Evolutionary conservation across 345 rosid genomes (phyloP).

Genomic region (Streptanthus diversifolius): DNA sequence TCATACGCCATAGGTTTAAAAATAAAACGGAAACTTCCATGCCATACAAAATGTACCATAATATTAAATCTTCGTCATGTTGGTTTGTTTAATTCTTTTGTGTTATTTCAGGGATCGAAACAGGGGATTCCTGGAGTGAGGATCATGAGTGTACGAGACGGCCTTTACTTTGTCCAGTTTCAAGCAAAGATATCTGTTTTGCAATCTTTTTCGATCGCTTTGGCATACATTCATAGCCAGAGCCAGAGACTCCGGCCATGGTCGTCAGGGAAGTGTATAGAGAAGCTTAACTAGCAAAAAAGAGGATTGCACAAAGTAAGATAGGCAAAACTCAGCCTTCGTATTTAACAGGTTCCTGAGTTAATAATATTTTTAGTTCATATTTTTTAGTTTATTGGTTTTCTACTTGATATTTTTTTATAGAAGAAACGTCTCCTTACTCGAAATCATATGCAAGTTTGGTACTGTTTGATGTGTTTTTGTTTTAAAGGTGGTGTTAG

Average conservation of each 20-base stretch:
- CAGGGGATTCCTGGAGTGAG: conserved; percentile 52
- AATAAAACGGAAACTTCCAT: background rate
- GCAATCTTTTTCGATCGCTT: conserved; percentile 78
- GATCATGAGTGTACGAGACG: conserved; percentile 65
- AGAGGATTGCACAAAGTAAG: conserved; percentile 26
- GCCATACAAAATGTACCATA: background rate
- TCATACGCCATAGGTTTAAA: conserved; percentile 32
- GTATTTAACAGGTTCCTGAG: conserved; percentile 19
- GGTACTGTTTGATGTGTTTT: conserved; percentile 8
- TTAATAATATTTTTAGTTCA: background rate
- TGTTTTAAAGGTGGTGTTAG: background rate
- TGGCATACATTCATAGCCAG: conserved; percentile 72
- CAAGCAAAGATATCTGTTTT: conserved; percentile 65
- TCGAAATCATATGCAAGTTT: background rate
- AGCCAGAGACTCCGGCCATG: conserved; percentile 50
- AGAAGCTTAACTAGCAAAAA: conserved; percentile 29
- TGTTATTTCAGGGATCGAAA: conserved; percentile 52
- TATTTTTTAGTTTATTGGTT: background rate
- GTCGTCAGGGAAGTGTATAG: conserved; percentile 40
- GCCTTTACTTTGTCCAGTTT: conserved; percentile 66
- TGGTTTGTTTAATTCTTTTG: background rate
- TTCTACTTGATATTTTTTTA: background rate
- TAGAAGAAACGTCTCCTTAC: background rate
- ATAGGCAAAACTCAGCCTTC: conserved; percentile 22
- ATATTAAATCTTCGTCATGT: background rate